phyloP scores from a whole-genome alignment of 257 asterid genomes.

The Penstemon barbatus region DNA sequence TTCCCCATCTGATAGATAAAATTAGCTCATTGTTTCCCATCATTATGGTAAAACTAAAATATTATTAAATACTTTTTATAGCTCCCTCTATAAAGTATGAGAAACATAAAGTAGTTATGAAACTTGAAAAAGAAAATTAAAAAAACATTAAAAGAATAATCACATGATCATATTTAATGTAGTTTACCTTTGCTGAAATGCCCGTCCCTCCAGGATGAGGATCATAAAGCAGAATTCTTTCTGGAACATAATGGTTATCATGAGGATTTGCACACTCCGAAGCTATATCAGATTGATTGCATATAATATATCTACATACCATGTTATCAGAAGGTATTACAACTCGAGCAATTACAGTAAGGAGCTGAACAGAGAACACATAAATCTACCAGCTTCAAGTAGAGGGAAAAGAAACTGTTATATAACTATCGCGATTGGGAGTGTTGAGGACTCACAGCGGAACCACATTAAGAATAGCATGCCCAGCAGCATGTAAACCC shows the following conservation, averaged over 20 bases:
- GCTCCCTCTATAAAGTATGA: neutral
- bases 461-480: constrained; percentile 82
- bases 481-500: constrained; percentile 97
- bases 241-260: constrained; percentile 73
- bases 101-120: constrained; percentile 14
- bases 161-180: constrained; percentile 6
- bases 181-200: constrained; percentile 81
- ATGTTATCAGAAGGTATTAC: constrained; percentile 26
- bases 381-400: constrained; percentile 20
- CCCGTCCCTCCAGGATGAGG: constrained; percentile 98
- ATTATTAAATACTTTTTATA: no score
- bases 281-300: constrained; percentile 88
- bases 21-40: neutral
- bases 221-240: constrained; percentile 89
- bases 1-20: no score
- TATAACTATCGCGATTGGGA: constrained; percentile 15
- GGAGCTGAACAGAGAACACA: constrained; percentile 23
- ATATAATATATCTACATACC: constrained; percentile 66
- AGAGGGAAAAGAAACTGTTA: constrained; percentile 1
- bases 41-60: no score
- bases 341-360: constrained; percentile 17
- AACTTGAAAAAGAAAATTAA: constrained; percentile 4
- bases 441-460: constrained; percentile 68
- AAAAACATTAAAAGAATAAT: neutral
- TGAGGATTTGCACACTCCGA: constrained; percentile 89